These are phyloP conservation scores for Syzygium aqueum DNA, from an alignment of 345 rosid genomes.

Conservation along the genomic window DNA sequence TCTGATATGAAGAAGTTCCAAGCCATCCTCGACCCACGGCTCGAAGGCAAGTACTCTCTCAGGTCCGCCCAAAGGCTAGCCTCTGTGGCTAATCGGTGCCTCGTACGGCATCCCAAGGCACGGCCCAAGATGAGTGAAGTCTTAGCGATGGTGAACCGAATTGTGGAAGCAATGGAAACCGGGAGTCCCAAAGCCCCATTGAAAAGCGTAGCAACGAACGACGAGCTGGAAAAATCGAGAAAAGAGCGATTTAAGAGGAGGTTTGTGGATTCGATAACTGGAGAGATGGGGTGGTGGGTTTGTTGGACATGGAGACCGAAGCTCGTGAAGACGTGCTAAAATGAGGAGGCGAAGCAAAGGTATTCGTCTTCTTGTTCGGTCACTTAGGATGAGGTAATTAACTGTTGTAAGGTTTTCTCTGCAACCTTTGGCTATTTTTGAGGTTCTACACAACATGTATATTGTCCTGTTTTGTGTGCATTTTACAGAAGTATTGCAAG, in stretches of 20 bases:
- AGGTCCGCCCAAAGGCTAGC: constrained; percentile 70
- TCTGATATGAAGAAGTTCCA: constrained; percentile 56
- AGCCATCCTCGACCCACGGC: constrained; percentile 73
- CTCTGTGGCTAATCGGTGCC: constrained; percentile 70
- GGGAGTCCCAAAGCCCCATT: constrained; percentile 26
- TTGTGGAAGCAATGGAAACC: constrained; percentile 34
- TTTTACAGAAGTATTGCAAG: background rate
- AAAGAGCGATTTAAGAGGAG: constrained; percentile 38
- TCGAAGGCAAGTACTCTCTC: constrained; percentile 57
- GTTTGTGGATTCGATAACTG: constrained; percentile 29
- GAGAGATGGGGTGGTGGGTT: constrained; percentile 44
- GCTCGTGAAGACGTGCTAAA: constrained; percentile 11
- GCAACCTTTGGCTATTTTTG: background rate
- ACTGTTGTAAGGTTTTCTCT: background rate
- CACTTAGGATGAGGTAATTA: background rate
- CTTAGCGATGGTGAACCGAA: constrained; percentile 52
- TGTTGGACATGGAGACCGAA: constrained; percentile 48
- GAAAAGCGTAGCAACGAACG: constrained; percentile 20
- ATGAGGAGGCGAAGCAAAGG: background rate
- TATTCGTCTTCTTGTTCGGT: background rate
- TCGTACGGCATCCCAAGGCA: constrained; percentile 44
- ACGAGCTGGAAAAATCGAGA: constrained; percentile 25
- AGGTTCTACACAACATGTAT: background rate
- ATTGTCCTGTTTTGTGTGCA: background rate
- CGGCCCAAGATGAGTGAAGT: constrained; percentile 86